phyloP scores from a whole-genome alignment of 75 land plant species.

The Chamaecyparis obtusa region DNA sequence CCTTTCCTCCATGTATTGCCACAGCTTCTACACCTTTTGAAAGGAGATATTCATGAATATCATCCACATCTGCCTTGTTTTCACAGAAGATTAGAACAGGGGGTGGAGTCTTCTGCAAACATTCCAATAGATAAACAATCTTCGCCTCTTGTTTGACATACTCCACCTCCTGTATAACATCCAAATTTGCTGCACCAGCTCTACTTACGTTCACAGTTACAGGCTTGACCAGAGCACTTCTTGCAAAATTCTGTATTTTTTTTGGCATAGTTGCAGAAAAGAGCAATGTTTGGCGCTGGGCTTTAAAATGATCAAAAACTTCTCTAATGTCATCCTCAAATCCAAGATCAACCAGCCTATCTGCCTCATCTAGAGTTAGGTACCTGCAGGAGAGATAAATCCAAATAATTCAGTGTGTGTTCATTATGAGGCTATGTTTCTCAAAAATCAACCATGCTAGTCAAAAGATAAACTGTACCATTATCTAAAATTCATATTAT shows the following conservation, averaged over 20 bases:
- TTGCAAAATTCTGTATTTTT: constrained; percentile 92
- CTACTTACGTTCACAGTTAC: constrained; percentile 88
- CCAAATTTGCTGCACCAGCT: constrained; percentile 94
- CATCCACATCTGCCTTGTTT: constrained; percentile 96
- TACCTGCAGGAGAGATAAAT: constrained; percentile 32
- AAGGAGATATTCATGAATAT: constrained; percentile 89
- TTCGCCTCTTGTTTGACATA: constrained; percentile 96
- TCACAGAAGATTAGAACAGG: constrained; percentile 94
- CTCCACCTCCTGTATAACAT: constrained; percentile 96
- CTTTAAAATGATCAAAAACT: constrained; percentile 92
- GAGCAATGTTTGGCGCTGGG: constrained; percentile 80
- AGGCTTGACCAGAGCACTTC: constrained; percentile 87
- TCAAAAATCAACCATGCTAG: background rate
- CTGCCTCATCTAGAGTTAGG: constrained; percentile 90
- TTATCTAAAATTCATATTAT: background rate
- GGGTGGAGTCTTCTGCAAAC: constrained; percentile 90
- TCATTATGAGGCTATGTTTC: background rate
- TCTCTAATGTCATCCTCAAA: constrained; percentile 94
- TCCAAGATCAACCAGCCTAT: constrained; percentile 82
- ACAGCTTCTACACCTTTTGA: constrained; percentile 95
- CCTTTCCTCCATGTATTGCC: constrained; percentile 92
- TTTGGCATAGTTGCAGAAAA: constrained; percentile 97
- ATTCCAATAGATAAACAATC: constrained; percentile 86
- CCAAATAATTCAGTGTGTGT: background rate
- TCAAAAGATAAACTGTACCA: background rate